Conservation (phyloP, 208 protist genomes). For the Vickermania spadyakhi region DNA sequence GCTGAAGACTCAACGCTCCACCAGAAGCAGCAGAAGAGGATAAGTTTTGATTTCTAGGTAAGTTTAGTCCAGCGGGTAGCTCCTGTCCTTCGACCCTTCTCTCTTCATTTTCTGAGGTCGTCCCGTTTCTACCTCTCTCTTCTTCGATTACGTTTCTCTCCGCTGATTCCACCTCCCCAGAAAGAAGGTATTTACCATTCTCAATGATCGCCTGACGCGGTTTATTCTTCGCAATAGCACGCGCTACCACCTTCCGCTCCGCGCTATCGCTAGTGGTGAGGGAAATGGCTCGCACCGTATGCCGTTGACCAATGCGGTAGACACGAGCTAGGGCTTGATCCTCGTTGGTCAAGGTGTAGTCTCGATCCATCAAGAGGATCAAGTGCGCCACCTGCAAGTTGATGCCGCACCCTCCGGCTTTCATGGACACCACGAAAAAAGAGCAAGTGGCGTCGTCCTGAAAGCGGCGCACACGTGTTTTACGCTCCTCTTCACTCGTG, state of each 20-base stretch:
- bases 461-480: slow-evolving; percentile 82
- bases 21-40: background rate
- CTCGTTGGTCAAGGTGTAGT: slow-evolving; percentile 96
- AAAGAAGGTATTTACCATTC: slow-evolving; percentile 2
- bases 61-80: background rate
- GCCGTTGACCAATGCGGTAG: slow-evolving; percentile 96
- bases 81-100: background rate
- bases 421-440: slow-evolving; percentile 94
- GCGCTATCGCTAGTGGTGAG: slow-evolving; percentile 81
- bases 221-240: slow-evolving; percentile 35
- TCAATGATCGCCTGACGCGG: slow-evolving; percentile 47
- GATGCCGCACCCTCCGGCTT: slow-evolving; percentile 96
- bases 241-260: slow-evolving; percentile 27
- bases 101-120: background rate
- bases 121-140: background rate
- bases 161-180: background rate
- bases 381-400: slow-evolving; percentile 95
- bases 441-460: slow-evolving; percentile 76
- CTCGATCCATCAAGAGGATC: slow-evolving; percentile 95
- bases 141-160: background rate
- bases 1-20: background rate
- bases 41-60: background rate
- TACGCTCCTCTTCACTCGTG: slow-evolving; percentile 44
- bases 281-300: slow-evolving; percentile 91
- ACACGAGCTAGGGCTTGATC: slow-evolving; percentile 94